Evolutionary conservation across 257 asterid genomes (phyloP).

Genomic region (Solanum tarijense): DNA sequence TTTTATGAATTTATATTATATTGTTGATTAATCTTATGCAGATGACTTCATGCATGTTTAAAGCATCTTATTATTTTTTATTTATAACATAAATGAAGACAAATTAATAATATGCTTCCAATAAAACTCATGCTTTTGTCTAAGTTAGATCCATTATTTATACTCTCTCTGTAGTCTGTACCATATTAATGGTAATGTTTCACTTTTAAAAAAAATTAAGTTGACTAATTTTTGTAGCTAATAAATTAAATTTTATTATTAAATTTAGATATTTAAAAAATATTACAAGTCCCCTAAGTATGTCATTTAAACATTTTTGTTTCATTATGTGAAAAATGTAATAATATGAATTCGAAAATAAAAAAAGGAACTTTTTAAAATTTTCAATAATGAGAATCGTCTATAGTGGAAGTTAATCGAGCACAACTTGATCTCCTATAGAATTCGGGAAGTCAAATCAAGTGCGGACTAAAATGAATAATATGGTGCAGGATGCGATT

Average conservation of each 20-base stretch:
- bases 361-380: too few relatives aligned
- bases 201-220: not conserved
- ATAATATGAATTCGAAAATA: too few relatives aligned
- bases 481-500: not conserved
- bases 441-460: too few relatives aligned
- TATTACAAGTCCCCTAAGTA: not conserved
- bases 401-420: too few relatives aligned
- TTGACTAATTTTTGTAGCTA: not conserved
- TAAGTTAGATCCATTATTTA: not conserved
- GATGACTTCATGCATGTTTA: not conserved
- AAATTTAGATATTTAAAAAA: too few relatives aligned
- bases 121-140: not conserved
- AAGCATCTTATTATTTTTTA: not conserved
- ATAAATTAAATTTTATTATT: too few relatives aligned
- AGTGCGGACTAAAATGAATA: not conserved
- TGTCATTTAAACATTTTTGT: not conserved
- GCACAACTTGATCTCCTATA: rapidly evolving
- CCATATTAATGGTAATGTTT: not conserved
- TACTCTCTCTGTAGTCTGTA: not conserved
- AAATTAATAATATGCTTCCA: not conserved
- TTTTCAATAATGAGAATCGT: too few relatives aligned
- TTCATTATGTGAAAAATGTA: not conserved
- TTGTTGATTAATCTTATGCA: not conserved
- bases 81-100: not conserved
- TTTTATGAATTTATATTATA: not conserved